phyloP scores from a whole-genome alignment of 495 filamentous ascomycete genomes.

The Tirmania nivea region DNA sequence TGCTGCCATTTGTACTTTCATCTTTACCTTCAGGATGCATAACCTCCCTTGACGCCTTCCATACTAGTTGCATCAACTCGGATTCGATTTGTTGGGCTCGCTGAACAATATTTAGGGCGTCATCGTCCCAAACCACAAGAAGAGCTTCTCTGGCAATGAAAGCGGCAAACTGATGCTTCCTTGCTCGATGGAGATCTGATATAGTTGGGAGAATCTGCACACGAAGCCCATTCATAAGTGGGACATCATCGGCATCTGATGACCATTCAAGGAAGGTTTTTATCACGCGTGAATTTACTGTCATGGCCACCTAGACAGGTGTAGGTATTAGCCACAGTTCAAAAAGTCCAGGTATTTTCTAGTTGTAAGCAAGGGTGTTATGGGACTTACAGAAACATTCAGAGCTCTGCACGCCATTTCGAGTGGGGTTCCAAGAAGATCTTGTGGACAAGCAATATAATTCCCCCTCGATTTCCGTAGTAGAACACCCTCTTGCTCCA shows the following conservation, averaged over 20 bases:
- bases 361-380: not conserved
- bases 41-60: constrained; percentile 31
- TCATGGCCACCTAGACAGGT: constrained; percentile 48
- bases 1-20: constrained; percentile 18
- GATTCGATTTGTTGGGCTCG: constrained; percentile 46
- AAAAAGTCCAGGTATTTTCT: not conserved
- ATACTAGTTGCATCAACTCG: constrained; percentile 53
- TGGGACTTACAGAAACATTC: constrained; percentile 38
- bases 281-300: constrained; percentile 52
- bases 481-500: constrained; percentile 46
- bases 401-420: constrained; percentile 41
- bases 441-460: constrained; percentile 48
- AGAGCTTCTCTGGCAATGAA: constrained; percentile 47
- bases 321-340: not conserved
- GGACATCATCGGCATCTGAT: constrained; percentile 50
- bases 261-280: constrained; percentile 52
- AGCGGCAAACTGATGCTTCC: constrained; percentile 56
- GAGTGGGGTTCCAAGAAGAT: constrained; percentile 34
- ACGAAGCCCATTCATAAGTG: constrained; percentile 47
- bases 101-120: constrained; percentile 41
- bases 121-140: constrained; percentile 58
- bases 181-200: constrained; percentile 39
- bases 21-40: constrained; percentile 24
- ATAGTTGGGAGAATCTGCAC: constrained; percentile 53
- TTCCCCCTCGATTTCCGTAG: constrained; percentile 40